Conservation (phyloP, 495 filamentous ascomycete genomes). For the Parmelia sp. region DNA sequence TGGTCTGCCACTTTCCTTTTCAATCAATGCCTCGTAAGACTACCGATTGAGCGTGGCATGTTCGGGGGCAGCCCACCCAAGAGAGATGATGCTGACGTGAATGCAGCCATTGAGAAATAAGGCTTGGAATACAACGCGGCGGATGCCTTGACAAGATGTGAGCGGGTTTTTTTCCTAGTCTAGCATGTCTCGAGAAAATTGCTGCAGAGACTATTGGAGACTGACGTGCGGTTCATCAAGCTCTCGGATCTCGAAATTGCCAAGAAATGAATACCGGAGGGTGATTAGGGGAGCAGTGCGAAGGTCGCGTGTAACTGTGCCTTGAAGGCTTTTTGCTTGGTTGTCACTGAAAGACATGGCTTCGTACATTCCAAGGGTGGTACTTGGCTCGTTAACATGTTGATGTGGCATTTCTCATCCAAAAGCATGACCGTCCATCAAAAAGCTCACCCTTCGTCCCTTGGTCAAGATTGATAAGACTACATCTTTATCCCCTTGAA, state of each 20-base stretch:
- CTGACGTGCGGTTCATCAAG: neutral
- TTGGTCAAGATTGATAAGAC: no score
- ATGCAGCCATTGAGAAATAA: neutral
- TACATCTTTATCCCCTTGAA: no score
- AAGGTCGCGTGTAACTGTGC: no score
- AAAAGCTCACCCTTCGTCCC: no score
- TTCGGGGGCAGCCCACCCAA: neutral
- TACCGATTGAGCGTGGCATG: neutral
- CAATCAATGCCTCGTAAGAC: neutral
- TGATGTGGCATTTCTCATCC: no score
- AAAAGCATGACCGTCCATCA: no score
- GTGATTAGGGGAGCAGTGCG: no score
- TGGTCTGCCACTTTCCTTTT: neutral
- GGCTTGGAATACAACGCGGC: neutral
- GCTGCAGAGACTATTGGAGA: neutral
- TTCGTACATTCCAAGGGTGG: no score
- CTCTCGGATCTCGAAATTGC: neutral
- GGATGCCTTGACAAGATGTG: neutral
- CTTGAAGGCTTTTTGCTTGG: no score
- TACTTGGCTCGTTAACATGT: no score
- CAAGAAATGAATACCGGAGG: neutral
- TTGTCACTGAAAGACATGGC: no score
- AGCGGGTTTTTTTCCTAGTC: neutral
- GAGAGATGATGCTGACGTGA: neutral
- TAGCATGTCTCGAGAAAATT: neutral